phyloP scores from a whole-genome alignment of 1,139 yeast genomes.

The Blastobotrys arbuscula region DNA sequence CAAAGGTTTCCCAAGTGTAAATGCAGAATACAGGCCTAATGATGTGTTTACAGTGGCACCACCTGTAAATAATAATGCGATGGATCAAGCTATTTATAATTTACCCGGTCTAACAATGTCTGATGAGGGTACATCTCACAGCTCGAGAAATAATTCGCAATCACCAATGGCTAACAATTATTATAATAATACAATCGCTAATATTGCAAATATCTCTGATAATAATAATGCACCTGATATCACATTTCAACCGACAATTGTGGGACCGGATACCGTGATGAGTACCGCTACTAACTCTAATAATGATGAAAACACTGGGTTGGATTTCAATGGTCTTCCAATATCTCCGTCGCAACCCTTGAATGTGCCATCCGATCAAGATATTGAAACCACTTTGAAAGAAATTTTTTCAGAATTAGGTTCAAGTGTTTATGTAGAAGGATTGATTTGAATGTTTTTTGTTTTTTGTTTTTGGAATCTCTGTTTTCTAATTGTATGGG shows the following conservation, averaged over 20 bases:
- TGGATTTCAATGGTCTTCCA: no score
- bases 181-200: no score
- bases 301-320: no score
- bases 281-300: no score
- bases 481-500: not conserved
- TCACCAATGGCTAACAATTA: not conserved
- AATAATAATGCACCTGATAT: no score
- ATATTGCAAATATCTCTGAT: no score
- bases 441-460: not conserved
- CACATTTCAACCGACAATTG: no score
- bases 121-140: not conserved
- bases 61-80: not conserved
- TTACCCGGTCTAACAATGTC: constrained; percentile 1
- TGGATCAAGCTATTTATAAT: not conserved
- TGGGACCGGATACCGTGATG: no score
- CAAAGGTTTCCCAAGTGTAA: not conserved
- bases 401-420: constrained; percentile 11
- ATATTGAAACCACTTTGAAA: constrained; percentile 5
- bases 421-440: constrained; percentile 4
- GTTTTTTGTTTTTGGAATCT: constrained; percentile 4
- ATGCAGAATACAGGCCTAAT: not conserved
- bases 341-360: no score
- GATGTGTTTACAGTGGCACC: not conserved
- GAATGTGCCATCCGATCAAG: not conserved
- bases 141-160: not conserved